A percentile compares a stretch with the other conserved stretches of the same genome.
Conservation (phyloP, 73 alveolate species). For the Durusdinium trenchii region DNA sequence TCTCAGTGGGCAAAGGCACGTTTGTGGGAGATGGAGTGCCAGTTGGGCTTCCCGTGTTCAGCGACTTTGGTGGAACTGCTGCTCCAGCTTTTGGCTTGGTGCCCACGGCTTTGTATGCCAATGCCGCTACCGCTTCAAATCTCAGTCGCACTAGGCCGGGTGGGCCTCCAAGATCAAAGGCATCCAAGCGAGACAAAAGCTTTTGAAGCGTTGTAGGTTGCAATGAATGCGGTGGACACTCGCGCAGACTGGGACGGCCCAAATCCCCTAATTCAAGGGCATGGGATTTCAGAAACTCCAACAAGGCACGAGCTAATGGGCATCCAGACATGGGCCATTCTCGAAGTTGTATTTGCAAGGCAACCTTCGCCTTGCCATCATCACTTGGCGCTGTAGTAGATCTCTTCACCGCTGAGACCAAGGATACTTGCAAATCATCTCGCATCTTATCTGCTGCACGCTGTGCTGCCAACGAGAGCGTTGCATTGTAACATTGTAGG, state of each 20-base stretch:
- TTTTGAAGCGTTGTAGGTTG: slow-evolving; percentile 37
- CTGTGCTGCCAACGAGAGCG: slow-evolving; percentile 74
- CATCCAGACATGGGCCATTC: slow-evolving; percentile 94
- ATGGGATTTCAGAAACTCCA: slow-evolving; percentile 73
- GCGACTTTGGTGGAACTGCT: slow-evolving; percentile 12
- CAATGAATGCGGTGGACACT: slow-evolving; percentile 64
- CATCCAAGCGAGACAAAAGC: slow-evolving; percentile 62
- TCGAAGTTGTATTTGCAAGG: slow-evolving; percentile 32
- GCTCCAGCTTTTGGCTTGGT: slow-evolving; percentile 72
- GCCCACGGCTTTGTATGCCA: slow-evolving; percentile 87
- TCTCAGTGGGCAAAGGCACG: background rate
- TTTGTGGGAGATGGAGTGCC: background rate
- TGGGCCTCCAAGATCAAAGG: slow-evolving; percentile 43
- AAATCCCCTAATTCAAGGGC: slow-evolving; percentile 57
- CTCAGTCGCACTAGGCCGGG: slow-evolving; percentile 33
- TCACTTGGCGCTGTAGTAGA: background rate
- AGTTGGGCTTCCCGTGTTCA: background rate
- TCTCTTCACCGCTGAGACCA: slow-evolving; percentile 80
- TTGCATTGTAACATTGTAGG: slow-evolving; percentile 69
- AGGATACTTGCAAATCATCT: slow-evolving; percentile 74
- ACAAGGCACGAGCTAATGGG: slow-evolving; percentile 73
- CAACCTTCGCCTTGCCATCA: background rate
- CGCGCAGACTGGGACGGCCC: slow-evolving; percentile 73
- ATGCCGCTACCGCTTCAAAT: slow-evolving; percentile 77
- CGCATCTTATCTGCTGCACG: slow-evolving; percentile 68